Conservation (phyloP, 1,284 basidiomycete genomes). For the Pholiota adiposa region DNA sequence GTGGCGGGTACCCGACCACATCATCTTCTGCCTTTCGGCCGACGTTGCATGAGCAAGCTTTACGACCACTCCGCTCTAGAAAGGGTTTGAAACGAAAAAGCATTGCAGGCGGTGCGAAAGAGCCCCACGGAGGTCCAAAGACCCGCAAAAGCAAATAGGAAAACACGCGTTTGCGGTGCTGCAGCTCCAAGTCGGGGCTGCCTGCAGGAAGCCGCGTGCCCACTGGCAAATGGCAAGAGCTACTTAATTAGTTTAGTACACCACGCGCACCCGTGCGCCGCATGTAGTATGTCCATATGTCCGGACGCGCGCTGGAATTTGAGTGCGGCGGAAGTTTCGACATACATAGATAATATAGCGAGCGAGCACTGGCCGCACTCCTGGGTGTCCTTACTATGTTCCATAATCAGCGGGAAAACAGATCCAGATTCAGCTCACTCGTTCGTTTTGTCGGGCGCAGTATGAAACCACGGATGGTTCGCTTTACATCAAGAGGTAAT, state of each 20-base stretch:
- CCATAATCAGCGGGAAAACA: not conserved
- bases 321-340: not conserved
- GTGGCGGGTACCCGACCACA: not conserved
- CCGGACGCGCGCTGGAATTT: not conserved
- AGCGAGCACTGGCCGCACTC: not conserved
- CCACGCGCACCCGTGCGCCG: not conserved
- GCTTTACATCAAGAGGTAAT: not conserved
- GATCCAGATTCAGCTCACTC: not conserved
- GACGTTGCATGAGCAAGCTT: not conserved
- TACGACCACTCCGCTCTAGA: not conserved
- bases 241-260: not conserved
- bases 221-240: not conserved
- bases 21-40: not conserved
- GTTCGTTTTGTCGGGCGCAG: not conserved
- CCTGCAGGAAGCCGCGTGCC: constrained; percentile 11
- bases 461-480: not conserved
- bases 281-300: not conserved
- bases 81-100: constrained; percentile 2
- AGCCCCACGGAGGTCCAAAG: not conserved
- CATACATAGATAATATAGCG: not conserved
- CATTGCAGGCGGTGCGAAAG: not conserved
- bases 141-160: not conserved
- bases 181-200: constrained; percentile 3
- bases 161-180: constrained; percentile 5
- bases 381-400: not conserved